A percentile compares a stretch with the other conserved stretches of the same genome.
Evolutionary conservation across 495 filamentous ascomycete species (phyloP).

Genomic region (Friedmanniomyces endolithicus): DNA sequence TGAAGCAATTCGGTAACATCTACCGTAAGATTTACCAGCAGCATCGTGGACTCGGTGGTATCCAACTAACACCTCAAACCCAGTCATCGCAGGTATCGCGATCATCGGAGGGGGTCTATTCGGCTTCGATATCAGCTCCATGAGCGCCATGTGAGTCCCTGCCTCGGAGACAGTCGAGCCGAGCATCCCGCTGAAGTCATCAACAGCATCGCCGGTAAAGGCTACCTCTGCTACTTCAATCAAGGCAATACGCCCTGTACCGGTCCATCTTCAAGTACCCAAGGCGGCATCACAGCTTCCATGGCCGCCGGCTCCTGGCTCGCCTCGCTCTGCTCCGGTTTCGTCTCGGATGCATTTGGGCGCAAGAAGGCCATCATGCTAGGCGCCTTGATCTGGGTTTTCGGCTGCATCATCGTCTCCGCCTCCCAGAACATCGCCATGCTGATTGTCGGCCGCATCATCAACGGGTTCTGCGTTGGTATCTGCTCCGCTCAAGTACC

Average conservation of each 20-base stretch:
- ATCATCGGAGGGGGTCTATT: conserved; percentile 70
- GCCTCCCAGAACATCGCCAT: conserved; percentile 62
- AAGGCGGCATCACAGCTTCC: conserved; percentile 37
- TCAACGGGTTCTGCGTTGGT: conserved; percentile 66
- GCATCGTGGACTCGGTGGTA: background rate
- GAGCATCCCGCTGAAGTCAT: background rate
- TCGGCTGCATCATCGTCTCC: conserved; percentile 57
- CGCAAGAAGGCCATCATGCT: conserved; percentile 53
- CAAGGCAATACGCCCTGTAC: conserved; percentile 22
- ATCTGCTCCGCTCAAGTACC: conserved; percentile 71
- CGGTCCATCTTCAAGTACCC: conserved; percentile 24
- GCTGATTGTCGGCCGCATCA: conserved; percentile 60
- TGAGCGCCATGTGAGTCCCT: conserved; percentile 50
- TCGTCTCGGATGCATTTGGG: conserved; percentile 53
- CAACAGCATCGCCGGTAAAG: conserved; percentile 28
- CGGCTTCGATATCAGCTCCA: conserved; percentile 68
- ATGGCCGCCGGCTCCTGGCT: conserved; percentile 69
- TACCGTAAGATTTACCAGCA: background rate
- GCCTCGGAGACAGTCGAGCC: background rate
- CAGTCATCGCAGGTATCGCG: conserved; percentile 55
- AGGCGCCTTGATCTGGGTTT: conserved; percentile 30
- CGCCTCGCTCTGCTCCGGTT: conserved; percentile 56
- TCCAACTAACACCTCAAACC: conserved; percentile 52
- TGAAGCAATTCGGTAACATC: background rate
- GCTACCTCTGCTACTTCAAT: conserved; percentile 32